Evolutionary conservation across 225 moss, liverwort and hornwort genomes (phyloP).

Genomic region (Bryum argenteum): DNA sequence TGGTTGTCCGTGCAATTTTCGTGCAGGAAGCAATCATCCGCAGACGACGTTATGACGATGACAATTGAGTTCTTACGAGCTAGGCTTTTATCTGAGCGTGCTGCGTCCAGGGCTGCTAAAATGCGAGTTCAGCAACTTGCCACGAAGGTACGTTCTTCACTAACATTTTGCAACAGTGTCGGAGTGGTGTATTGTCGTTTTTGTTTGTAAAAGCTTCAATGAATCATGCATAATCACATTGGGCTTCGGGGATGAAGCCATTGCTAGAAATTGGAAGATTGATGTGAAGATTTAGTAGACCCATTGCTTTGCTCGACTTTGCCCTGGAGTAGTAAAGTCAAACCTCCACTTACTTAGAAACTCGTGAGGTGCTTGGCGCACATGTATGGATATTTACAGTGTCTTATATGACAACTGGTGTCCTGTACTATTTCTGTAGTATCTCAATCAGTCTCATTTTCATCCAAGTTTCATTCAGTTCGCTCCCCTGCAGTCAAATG

Average conservation of each 20-base stretch:
- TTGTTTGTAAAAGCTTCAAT: neutral
- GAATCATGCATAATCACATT: neutral
- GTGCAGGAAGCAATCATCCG: conserved; percentile 47
- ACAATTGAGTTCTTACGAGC: conserved; percentile 65
- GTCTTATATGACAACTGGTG: no score
- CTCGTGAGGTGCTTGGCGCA: no score
- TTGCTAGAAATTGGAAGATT: no score
- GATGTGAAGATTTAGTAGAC: neutral
- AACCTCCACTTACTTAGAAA: no score
- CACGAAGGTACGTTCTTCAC: conserved; percentile 38
- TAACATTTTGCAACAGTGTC: neutral
- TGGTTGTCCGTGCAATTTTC: conserved; percentile 19
- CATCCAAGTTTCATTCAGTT: no score
- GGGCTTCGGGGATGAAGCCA: no score
- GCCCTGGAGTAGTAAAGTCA: no score
- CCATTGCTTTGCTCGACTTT: no score
- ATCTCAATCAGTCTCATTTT: no score
- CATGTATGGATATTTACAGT: no score
- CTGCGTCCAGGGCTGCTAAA: conserved; percentile 65
- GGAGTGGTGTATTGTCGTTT: neutral
- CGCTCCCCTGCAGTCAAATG: no score
- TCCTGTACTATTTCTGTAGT: no score
- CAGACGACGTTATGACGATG: conserved; percentile 65
- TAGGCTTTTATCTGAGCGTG: conserved; percentile 64
- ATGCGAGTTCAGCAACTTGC: conserved; percentile 51